phyloP scores from a whole-genome alignment of 2,329 filamentous ascomycete species.

The Ceratocystis albifundus region DNA sequence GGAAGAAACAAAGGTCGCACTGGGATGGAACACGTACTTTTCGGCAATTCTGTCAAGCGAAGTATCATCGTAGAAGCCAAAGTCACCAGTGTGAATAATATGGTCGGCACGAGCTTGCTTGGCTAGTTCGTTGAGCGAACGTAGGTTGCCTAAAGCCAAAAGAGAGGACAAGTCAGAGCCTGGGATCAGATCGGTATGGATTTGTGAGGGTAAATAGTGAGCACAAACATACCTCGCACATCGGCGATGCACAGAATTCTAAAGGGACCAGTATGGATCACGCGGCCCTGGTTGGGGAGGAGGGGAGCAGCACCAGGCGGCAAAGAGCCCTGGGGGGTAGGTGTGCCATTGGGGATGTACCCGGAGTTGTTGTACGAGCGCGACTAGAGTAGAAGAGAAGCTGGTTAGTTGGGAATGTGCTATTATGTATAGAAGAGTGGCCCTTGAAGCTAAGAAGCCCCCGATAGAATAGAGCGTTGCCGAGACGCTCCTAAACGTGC shows the following conservation, averaged over 20 bases:
- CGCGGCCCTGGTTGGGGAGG: conserved; percentile 54
- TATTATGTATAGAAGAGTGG: neutral
- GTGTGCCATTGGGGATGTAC: conserved; percentile 54
- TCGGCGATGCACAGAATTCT: conserved; percentile 60
- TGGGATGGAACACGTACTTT: conserved; percentile 56
- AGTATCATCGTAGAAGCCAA: conserved; percentile 95
- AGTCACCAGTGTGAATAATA: conserved; percentile 97
- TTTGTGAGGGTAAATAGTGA: neutral
- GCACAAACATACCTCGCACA: conserved; percentile 48
- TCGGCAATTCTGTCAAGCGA: conserved; percentile 95
- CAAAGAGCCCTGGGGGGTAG: conserved; percentile 25
- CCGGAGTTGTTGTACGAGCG: conserved; percentile 41
- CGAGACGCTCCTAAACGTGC: conserved; percentile 20
- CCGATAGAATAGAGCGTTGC: conserved; percentile 20
- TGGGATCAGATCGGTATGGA: conserved; percentile 23
- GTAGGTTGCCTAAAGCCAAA: conserved; percentile 62
- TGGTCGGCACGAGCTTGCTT: conserved; percentile 90
- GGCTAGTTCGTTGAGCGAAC: conserved; percentile 90
- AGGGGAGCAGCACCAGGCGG: conserved; percentile 52
- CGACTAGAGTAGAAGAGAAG: conserved; percentile 28
- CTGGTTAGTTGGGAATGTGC: conserved; percentile 25
- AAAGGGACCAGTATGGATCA: conserved; percentile 54
- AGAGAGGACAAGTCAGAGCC: conserved; percentile 4
- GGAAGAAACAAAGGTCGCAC: neutral
- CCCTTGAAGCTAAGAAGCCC: neutral